Evolutionary conservation across 129 eudicot genomes (phyloP), one percentile per base, ranked within the genome.

Genomic region (Pulicaria dysenterica): DNA sequence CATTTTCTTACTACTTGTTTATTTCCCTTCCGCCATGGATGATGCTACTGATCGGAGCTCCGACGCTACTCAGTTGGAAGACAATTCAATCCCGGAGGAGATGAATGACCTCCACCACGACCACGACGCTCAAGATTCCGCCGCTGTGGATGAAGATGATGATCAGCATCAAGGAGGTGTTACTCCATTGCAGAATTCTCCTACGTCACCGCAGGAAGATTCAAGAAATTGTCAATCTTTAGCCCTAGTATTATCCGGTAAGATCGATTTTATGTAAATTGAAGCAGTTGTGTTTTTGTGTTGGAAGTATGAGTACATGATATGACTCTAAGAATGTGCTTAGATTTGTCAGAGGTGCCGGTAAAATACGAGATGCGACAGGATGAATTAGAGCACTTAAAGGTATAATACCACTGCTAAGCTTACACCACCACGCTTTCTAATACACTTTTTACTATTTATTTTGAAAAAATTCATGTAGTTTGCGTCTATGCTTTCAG

Each of bases 1-100:
- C 31, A 24, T 24, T 24, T 24, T 24, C 1, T 24, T 24, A 24
- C 31, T 24, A 24, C 31, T 24, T 24, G 1, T 24, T 24, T 24
- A 24, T 0, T 24, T 24, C 31, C 31, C 1, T 61, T 61, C 70
- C 24, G 50, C 77, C 77, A 73, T 73, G 77, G 77, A 61, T 61
- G 62, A 73, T 13, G 77, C 61, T 40, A 61, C 42, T 60, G 77
- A 73, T 73, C 77, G 77, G 48, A 72, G 77, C 68, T 72, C 77
- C 40, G 77, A 72, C 46, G 77, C 68, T 13, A 72, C 77, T 45
- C 77, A 72, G 45, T 38, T 72, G 34, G 77, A 59, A 58, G 31
- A 24, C 31, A 43, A 56, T 45, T 15, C 63, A 59, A 59, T 47
- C n/a, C 1, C 60, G 39, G 61, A 60, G 4, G 16, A 41, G 45